Conservation (phyloP, 2,329 filamentous ascomycete genomes). For the Chrysosporium keratinophilum region DNA sequence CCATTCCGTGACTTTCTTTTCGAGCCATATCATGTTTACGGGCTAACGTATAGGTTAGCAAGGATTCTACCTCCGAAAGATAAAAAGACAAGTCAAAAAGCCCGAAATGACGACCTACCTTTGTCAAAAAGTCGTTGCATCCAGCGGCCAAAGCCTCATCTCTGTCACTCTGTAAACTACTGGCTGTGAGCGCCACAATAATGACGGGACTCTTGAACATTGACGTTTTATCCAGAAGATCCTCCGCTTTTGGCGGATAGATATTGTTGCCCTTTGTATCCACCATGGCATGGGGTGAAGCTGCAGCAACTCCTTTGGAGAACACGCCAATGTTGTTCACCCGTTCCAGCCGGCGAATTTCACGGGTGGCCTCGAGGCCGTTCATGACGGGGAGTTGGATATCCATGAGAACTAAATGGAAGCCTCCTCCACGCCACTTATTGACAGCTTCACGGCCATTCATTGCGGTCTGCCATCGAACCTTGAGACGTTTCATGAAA, state of each 20-base stretch:
- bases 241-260: slow-evolving; percentile 24
- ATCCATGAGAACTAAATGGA: slow-evolving; percentile 95
- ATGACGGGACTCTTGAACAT: slow-evolving; percentile 95
- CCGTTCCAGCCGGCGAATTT: slow-evolving; percentile 80
- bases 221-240: slow-evolving; percentile 29
- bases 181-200: slow-evolving; percentile 91
- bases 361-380: slow-evolving; percentile 84
- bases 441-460: slow-evolving; percentile 86
- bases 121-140: slow-evolving; percentile 96
- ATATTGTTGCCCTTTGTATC: not conserved
- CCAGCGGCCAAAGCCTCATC: slow-evolving; percentile 90
- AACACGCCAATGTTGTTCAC: slow-evolving; percentile 92
- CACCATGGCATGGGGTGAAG: slow-evolving; percentile 33
- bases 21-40: slow-evolving; percentile 94
- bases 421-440: slow-evolving; percentile 87
- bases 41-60: slow-evolving; percentile 47
- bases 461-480: slow-evolving; percentile 94
- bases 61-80: not conserved
- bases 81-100: not conserved
- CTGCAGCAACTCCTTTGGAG: slow-evolving; percentile 54
- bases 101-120: slow-evolving; percentile 48
- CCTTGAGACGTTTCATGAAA: slow-evolving; percentile 90
- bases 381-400: slow-evolving; percentile 97
- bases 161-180: slow-evolving; percentile 85
- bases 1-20: slow-evolving; percentile 98